These are phyloP conservation scores for Zygosaccharomyces pseudorouxii DNA, from an alignment of 805 yeast genomes.

Conservation along the genomic window DNA sequence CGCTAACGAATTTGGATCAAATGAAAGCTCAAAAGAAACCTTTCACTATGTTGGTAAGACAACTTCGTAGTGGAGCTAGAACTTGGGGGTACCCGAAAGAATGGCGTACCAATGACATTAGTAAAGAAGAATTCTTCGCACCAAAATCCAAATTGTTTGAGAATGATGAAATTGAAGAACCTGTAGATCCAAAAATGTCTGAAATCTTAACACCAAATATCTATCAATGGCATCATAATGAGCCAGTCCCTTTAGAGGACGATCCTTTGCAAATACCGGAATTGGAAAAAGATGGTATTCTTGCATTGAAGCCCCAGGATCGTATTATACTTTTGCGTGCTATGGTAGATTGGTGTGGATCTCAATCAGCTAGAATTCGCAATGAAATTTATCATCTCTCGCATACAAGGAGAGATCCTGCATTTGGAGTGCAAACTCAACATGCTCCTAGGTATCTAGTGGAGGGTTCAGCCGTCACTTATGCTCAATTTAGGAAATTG, in stretches of 20 bases:
- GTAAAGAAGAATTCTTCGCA: constrained; percentile 9
- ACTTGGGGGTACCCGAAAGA: constrained; percentile 33
- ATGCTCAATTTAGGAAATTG: constrained; percentile 23
- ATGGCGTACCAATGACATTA: constrained; percentile 18
- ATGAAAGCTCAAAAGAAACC: constrained; percentile 20
- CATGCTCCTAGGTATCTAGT: constrained; percentile 27
- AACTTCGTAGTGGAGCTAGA: constrained; percentile 19
- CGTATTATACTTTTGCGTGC: constrained; percentile 25
- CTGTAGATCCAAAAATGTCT: constrained; percentile 20
- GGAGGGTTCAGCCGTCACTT: constrained; percentile 24
- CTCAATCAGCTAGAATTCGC: constrained; percentile 27
- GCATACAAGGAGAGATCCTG: constrained; percentile 28
- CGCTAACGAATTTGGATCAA: constrained; percentile 17
- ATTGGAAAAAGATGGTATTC: constrained; percentile 25
- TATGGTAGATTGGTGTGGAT: constrained; percentile 24
- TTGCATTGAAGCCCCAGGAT: constrained; percentile 25
- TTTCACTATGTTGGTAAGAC: constrained; percentile 21
- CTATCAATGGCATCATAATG: constrained; percentile 17
- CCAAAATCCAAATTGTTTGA: constrained; percentile 17
- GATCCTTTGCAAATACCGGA: constrained; percentile 26
- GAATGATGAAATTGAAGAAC: constrained; percentile 16
- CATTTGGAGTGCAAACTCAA: constrained; percentile 25
- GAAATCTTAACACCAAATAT: constrained; percentile 23
- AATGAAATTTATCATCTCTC: constrained; percentile 27
- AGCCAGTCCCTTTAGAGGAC: constrained; percentile 17